Base-by-base conservation (phyloP, 139 green algal species). In the Micractinium sp. region DNA sequence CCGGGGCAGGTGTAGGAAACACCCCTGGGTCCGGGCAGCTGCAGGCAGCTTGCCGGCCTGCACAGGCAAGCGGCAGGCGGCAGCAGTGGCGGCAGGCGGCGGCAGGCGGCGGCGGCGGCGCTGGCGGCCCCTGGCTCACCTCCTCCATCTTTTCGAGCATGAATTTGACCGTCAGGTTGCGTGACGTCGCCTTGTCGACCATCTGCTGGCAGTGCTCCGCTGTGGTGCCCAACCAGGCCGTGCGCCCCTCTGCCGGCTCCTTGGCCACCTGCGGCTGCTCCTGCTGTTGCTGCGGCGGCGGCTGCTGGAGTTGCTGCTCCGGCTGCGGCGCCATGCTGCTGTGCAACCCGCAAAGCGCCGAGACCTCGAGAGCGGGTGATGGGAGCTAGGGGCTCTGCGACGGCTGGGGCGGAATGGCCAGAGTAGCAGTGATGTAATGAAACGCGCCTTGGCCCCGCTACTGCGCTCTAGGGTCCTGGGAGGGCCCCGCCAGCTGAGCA, bases 111-210 rank as follows among this genome's bases (percentile, higher is more conserved):
- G 5, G n/a, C 2, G 14, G 31, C 33, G 35, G 7, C 36, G 20
- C n/a, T 29, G 5, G 36, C 3, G 3, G 77, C 16, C 87, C 0
- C 73, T 33, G 29, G 22, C 92, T 15, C 84, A 97, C 94, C 94
- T 95, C 87, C 83, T 91, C 89, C 66, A 97, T 90, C 35, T 95
- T 96, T 1, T 96, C 82, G 18, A 97, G 78, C 92, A 97, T 95
- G 87, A 97, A 97, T 60, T 93, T 94, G 38, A 97, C 95, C 25
- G 90, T 92, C 0, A 90, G 88, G 83, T 94, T 92, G 14, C 92
- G 89, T 4, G 60, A 85, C 22, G 95, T 87, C 0, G 94, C 93
- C 25, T 88, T 75, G 35, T 96, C 93, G 18, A 97, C 86, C 93
- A 96, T 95, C 31, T 87, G 25, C 33, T 92, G 67, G 38, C 87